phyloP scores from a whole-genome alignment of 1,139 yeast genomes.

The Hyphopichia burtonii region DNA sequence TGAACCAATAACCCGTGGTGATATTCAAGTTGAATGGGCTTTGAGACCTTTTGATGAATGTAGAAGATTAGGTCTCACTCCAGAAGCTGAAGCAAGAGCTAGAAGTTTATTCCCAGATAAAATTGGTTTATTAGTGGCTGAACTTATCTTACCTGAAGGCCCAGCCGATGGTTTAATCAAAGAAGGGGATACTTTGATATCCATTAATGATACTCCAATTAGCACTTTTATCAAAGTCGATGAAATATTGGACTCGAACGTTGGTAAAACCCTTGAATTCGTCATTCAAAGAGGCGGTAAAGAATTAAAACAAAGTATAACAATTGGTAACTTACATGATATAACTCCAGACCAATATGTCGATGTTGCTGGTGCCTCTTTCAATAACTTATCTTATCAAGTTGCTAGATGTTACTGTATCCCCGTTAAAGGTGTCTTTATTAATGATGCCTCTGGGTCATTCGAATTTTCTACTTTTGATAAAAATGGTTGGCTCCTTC shows the following conservation, averaged over 20 bases:
- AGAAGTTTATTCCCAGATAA: slow-evolving; percentile 69
- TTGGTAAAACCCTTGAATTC: slow-evolving; percentile 59
- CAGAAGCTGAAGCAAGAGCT: slow-evolving; percentile 70
- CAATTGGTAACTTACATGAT: slow-evolving; percentile 72
- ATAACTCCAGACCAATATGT: slow-evolving; percentile 83
- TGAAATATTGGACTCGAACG: slow-evolving; percentile 71
- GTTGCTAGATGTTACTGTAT: slow-evolving; percentile 82
- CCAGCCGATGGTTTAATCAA: slow-evolving; percentile 74
- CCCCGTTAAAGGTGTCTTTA: slow-evolving; percentile 81
- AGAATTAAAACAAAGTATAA: slow-evolving; percentile 48
- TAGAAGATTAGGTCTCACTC: slow-evolving; percentile 76
- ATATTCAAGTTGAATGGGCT: slow-evolving; percentile 89
- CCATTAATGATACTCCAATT: slow-evolving; percentile 65
- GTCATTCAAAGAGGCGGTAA: slow-evolving; percentile 74
- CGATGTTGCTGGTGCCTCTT: slow-evolving; percentile 83
- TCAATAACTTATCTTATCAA: slow-evolving; percentile 84
- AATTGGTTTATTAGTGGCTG: slow-evolving; percentile 84
- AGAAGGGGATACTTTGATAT: slow-evolving; percentile 84
- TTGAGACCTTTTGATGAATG: slow-evolving; percentile 89
- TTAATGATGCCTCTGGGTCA: slow-evolving; percentile 77
- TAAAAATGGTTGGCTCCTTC: slow-evolving; percentile 68
- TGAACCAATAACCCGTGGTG: slow-evolving; percentile 67
- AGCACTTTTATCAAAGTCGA: slow-evolving; percentile 80
- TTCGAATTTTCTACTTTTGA: slow-evolving; percentile 64
- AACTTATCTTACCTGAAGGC: slow-evolving; percentile 80